Conservation (phyloP, 441 rosid species). For the Bocquillonia castaneifolia region DNA sequence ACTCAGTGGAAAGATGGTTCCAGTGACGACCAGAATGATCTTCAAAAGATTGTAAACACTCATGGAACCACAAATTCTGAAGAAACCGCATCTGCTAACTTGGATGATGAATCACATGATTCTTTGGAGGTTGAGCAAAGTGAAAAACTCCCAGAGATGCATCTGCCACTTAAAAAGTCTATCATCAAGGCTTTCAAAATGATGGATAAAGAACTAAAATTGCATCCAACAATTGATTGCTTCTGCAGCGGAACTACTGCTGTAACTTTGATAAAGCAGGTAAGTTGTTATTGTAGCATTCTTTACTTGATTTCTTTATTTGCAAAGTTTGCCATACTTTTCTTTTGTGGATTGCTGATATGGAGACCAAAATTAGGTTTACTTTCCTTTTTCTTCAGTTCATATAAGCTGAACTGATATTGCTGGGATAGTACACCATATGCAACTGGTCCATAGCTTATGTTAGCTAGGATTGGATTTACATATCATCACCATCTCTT, state of each 20-base stretch:
- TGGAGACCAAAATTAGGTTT: not conserved
- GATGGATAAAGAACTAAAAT: conserved; percentile 88
- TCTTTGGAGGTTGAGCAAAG: conserved; percentile 49
- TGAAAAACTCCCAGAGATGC: conserved; percentile 51
- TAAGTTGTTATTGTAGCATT: conserved; percentile 22
- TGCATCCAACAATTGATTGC: conserved; percentile 66
- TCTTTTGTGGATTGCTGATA: not conserved
- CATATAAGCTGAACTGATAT: not conserved
- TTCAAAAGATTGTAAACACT: conserved; percentile 35
- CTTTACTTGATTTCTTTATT: not conserved
- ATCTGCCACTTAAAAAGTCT: conserved; percentile 58
- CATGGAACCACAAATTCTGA: conserved; percentile 46
- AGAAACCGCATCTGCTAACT: conserved; percentile 45
- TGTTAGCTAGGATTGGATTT: not conserved
- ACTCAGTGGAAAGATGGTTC: conserved; percentile 60
- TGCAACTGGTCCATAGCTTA: not conserved
- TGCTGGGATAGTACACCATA: not conserved
- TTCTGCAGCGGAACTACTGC: conserved; percentile 98
- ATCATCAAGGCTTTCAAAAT: conserved; percentile 79
- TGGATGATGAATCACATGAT: conserved; percentile 58
- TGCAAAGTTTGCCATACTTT: not conserved
- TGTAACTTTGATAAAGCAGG: conserved; percentile 91
- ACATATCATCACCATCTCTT: not conserved
- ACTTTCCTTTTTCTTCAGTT: not conserved
- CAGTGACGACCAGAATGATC: conserved; percentile 36